phyloP scores from a whole-genome alignment of 371 early-diverging fungal genomes.

The Vairimorpha necatrix region DNA sequence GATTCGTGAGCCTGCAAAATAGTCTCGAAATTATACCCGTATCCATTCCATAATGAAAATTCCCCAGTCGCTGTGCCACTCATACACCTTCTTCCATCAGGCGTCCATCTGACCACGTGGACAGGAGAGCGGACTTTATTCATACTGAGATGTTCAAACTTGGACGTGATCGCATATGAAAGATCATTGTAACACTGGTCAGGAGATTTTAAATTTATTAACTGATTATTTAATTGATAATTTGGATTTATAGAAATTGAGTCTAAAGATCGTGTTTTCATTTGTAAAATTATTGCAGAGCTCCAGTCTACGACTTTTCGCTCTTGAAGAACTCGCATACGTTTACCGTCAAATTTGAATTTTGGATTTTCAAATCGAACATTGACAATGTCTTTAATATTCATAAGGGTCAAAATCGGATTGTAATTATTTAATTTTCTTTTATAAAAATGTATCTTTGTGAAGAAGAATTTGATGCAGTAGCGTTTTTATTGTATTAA shows the following conservation, averaged over 20 bases:
- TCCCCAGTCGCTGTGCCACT: constrained; percentile 94
- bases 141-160: constrained; percentile 86
- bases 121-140: constrained; percentile 91
- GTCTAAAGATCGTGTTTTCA: constrained; percentile 31
- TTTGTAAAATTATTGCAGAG: constrained; percentile 70
- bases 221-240: constrained; percentile 35
- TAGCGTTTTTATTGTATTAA: not conserved
- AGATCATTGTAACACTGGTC: constrained; percentile 65
- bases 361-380: constrained; percentile 60
- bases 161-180: constrained; percentile 75
- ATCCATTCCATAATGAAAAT: constrained; percentile 97
- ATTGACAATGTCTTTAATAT: constrained; percentile 48
- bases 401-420: constrained; percentile 22
- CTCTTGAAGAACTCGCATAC: constrained; percentile 85
- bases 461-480: too few relatives aligned
- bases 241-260: constrained; percentile 41
- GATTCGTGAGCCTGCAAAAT: constrained; percentile 78
- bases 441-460: too few relatives aligned
- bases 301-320: constrained; percentile 87
- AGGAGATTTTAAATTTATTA: constrained; percentile 32
- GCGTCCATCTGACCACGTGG: constrained; percentile 91
- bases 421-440: too few relatives aligned
- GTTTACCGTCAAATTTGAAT: constrained; percentile 69
- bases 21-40: constrained; percentile 97
- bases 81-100: constrained; percentile 90